Evolutionary conservation across 2,329 filamentous ascomycete species (phyloP).

Genomic region (Xylariales sp.): DNA sequence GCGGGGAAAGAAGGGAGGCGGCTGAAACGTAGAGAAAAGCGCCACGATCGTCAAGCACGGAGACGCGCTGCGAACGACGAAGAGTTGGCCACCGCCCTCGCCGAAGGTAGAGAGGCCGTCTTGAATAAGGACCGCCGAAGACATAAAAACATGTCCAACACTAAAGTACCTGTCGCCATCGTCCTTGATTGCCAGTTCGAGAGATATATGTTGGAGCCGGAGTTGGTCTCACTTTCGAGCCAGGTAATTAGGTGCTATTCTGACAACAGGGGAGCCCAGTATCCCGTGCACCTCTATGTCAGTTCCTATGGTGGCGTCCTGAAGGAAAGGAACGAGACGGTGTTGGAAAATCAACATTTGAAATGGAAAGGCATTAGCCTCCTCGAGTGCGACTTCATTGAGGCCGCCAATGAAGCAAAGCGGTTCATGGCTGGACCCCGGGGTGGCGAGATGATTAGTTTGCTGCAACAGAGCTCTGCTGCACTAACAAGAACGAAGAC

Average conservation of each 20-base stretch:
- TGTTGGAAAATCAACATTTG: constrained; percentile 76
- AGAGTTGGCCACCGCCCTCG: constrained; percentile 59
- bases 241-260: constrained; percentile 92
- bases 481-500: constrained; percentile 51
- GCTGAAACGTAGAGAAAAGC: constrained; percentile 68
- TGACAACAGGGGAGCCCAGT: constrained; percentile 79
- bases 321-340: constrained; percentile 81
- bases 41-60: constrained; percentile 59
- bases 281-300: constrained; percentile 77
- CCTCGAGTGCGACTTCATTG: constrained; percentile 77
- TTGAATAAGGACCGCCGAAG: constrained; percentile 51
- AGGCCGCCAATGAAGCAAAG: constrained; percentile 73
- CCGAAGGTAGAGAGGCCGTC: constrained; percentile 57
- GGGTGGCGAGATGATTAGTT: constrained; percentile 69
- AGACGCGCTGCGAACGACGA: constrained; percentile 63
- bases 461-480: constrained; percentile 59
- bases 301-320: constrained; percentile 82
- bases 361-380: constrained; percentile 85
- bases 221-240: constrained; percentile 82
- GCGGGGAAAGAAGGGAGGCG: constrained; percentile 71
- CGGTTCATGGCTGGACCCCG: constrained; percentile 71
- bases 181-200: constrained; percentile 95
- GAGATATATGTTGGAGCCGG: constrained; percentile 86
- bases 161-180: constrained; percentile 78
- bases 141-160: constrained; percentile 45